Conservation (phyloP, 2,329 filamentous ascomycete species). For the Paecilomyces formosus region DNA sequence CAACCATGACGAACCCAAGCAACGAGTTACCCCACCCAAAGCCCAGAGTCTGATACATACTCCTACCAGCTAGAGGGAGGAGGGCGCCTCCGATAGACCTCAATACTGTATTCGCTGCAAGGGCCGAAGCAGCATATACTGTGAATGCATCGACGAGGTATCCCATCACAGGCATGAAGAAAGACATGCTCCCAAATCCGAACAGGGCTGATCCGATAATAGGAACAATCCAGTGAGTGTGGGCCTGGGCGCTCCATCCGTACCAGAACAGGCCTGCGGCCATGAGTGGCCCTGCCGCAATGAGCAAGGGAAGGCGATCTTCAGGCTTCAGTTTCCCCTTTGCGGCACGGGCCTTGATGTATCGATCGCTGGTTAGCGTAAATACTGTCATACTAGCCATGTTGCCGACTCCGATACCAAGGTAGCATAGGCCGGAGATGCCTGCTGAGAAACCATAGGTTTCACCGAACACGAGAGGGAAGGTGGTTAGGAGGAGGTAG, state of each 20-base stretch:
- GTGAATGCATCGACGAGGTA: constrained; percentile 51
- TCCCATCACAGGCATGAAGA: constrained; percentile 46
- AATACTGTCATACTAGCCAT: constrained; percentile 8
- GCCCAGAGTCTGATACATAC: constrained; percentile 37
- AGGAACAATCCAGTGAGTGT: constrained; percentile 48
- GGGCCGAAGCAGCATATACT: constrained; percentile 35
- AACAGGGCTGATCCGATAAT: constrained; percentile 49
- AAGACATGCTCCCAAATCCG: constrained; percentile 42
- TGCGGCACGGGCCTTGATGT: constrained; percentile 6
- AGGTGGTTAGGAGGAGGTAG: constrained; percentile 52
- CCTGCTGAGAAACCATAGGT: constrained; percentile 44
- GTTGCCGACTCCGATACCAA: constrained; percentile 42
- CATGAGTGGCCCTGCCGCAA: constrained; percentile 2
- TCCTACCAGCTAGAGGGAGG: constrained; percentile 51
- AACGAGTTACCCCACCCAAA: constrained; percentile 44
- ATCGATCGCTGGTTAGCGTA: constrained; percentile 9
- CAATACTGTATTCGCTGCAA: constrained; percentile 46
- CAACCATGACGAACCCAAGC: constrained; percentile 47
- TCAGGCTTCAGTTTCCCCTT: constrained; percentile 7
- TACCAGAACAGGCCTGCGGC: constrained; percentile 42
- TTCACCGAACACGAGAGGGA: constrained; percentile 44
- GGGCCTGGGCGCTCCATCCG: constrained; percentile 45
- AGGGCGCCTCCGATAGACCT: constrained; percentile 48
- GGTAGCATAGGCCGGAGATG: constrained; percentile 40
- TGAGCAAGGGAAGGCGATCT: constrained; percentile 7